Percentiles rank a stretch among this genome's conserved stretches.
phyloP scores from a whole-genome alignment of 148 eudicot genomes.

The Diospyros kaki region DNA sequence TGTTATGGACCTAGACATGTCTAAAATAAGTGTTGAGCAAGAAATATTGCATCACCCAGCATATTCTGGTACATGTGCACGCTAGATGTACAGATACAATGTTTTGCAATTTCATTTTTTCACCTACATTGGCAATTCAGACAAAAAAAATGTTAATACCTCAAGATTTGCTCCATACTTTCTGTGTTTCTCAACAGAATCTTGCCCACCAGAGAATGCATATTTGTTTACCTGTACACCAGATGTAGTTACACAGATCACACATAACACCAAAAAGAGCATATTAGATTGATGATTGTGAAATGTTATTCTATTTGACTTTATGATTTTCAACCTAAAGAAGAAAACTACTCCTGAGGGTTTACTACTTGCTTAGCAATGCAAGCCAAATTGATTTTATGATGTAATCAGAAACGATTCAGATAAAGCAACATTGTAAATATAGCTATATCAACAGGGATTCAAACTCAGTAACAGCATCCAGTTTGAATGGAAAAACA shows the following conservation, averaged over 20 bases:
- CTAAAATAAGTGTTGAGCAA: neutral
- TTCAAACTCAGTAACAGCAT: too few species aligned
- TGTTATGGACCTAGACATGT: too few species aligned
- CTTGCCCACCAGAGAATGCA: conserved; percentile 99
- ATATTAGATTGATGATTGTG: neutral
- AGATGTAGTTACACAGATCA: neutral
- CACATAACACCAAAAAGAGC: neutral
- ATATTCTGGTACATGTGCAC: neutral
- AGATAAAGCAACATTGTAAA: too few species aligned
- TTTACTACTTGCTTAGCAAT: too few species aligned
- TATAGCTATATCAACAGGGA: too few species aligned
- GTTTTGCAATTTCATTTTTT: neutral
- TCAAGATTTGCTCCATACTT: conserved; percentile 90
- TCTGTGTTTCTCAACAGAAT: conserved; percentile 83
- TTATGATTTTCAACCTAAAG: too few species aligned
- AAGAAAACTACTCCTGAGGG: too few species aligned
- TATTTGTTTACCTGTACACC: conserved; percentile 70
- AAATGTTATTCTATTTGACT: too few species aligned
- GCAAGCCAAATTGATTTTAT: too few species aligned
- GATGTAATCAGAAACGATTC: too few species aligned
- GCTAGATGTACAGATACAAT: neutral
- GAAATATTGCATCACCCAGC: neutral
- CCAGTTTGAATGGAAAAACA: too few species aligned
- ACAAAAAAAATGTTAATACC: conserved; percentile 33
- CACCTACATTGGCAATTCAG: neutral